Base-by-base conservation (phyloP, 2,329 filamentous ascomycete species). In the Arthrocladium fulminans region DNA sequence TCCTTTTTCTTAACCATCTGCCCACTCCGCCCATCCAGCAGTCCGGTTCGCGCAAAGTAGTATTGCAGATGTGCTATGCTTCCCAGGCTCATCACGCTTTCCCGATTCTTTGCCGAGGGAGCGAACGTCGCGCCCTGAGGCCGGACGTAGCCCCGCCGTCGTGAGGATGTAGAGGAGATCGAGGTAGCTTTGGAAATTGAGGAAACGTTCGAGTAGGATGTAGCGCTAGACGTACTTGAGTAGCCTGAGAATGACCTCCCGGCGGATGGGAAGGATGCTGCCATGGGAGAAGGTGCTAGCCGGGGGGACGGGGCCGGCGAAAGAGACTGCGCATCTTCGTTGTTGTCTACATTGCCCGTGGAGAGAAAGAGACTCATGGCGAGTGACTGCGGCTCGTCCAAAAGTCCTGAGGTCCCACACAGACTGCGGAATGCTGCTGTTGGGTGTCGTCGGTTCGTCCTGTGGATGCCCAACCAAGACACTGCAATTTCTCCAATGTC, bases 41-140 rank as follows among this genome's bases (percentile, higher is more conserved):
- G 70, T 4, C 92, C 92, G 0, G 92, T 98, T 51, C 92, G 77
- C 29, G 92, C 90, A 70, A 98, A 98, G 69, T 97, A 98, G 69
- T 97, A 95, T 67, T 98, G 92, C 61, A 98, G 73, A 70, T 98
- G 92, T 48, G 89, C 88, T 60, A 98, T 98, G 67, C 89, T 96
- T 47, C 92, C 92, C 53, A 98, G 70, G 62, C 88, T 95, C 79
- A 97, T 84, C 56, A 98, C 92, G 63, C 89, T 96, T 65, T 98
- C 90, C 54, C 92, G 78, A 44, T 88, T 88, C 62, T 81, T 82
- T 40, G 92, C 92, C 49, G 89, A 96, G 51, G 86, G 84, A 22
- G 92, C 87, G 65, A 97, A 98, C 60, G 88, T 79, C 45, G 86
- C 94, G 47, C 83, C 86, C 63, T 88, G 84, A 1, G 89, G 88